Evolutionary conservation across 2,329 filamentous ascomycete species (phyloP), one percentile per base, ranked within the genome.

Genomic region (Fusarium marasasianum): DNA sequence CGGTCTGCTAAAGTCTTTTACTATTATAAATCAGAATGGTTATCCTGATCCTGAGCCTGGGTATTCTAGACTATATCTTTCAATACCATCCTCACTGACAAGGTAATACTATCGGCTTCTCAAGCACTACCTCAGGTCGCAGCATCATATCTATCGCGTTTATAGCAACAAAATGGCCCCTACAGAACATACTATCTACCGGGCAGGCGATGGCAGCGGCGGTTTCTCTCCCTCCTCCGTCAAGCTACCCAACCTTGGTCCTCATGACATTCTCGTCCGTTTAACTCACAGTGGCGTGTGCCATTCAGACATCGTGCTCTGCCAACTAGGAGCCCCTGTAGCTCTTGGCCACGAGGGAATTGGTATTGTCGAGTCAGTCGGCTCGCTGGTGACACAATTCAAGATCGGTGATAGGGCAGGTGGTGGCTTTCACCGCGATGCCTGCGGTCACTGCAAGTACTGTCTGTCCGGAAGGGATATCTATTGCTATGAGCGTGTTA

Each of bases 281-380:
- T 22, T 66, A 15, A 66, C 64, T 15, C 64, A 66, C 20, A 66
- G 61, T 5, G 64, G 64, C 2, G 64, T 66, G 4, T 66, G 64
- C 8, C 64, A 66, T 18, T 43, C 64, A 8, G 64, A 66, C 18
- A 66, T 66, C 6, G 40, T 38, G 0, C 37, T 66, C 6, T 66
- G 61, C 9, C 61, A 66, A 5, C 8, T 66, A 17, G 61, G 48
- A 17, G 64, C 64, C 1, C 61, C 64, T 2, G 56, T 66, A 50
- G 64, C 64, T 1, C 64, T 66, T 5, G 64, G 64, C 0, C 64
- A 66, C 3, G 64, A 66, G 9, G 64, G 61, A 1, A 33, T 66
- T 6, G 64, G 64, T 1, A 22, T 66, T 3, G 64, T 66, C 1
- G 50, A 66, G 20, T 38, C 50, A 3, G 35, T 66, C 1, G 64